phyloP scores from a whole-genome alignment of 805 yeast genomes.

The Candida awuae region DNA sequence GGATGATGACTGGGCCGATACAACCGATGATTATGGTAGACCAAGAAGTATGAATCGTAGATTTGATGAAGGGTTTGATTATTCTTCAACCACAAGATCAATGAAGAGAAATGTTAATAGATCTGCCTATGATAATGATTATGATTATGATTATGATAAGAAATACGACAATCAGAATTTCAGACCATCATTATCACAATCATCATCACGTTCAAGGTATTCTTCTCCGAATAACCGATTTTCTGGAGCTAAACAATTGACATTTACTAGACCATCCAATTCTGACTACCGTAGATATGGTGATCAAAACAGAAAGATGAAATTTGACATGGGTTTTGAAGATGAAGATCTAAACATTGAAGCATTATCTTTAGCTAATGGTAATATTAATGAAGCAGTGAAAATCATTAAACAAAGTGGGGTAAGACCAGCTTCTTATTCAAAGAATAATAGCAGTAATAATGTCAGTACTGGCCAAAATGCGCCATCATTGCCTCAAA shows the following conservation, averaged over 20 bases:
- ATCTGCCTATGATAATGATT: slow-evolving; percentile 1
- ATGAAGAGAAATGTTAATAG: slow-evolving; percentile 12
- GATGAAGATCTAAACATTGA: slow-evolving; percentile 54
- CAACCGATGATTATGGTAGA: slow-evolving; percentile 12
- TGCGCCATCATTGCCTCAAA: slow-evolving; percentile 42
- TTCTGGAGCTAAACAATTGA: slow-evolving; percentile 27
- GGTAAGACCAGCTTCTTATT: slow-evolving; percentile 7
- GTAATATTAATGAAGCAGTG: slow-evolving; percentile 52
- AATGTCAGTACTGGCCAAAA: no score
- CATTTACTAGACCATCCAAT: slow-evolving; percentile 44
- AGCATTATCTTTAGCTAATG: slow-evolving; percentile 51
- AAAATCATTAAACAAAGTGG: slow-evolving; percentile 44
- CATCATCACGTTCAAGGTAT: neutral
- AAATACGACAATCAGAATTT: neutral
- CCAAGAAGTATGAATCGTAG: slow-evolving; percentile 10
- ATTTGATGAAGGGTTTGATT: slow-evolving; percentile 1
- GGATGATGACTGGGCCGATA: slow-evolving; percentile 12
- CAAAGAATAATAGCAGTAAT: no score
- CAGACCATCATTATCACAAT: neutral
- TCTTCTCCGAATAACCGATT: slow-evolving; percentile 9
- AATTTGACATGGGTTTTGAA: slow-evolving; percentile 46
- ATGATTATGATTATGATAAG: slow-evolving; percentile 7
- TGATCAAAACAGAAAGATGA: slow-evolving; percentile 39
- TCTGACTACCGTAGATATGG: slow-evolving; percentile 46
- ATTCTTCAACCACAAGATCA: slow-evolving; percentile 9